Evolutionary conservation across 2,329 filamentous ascomycete genomes (phyloP).

Genomic region (Coniochaeta sp.): DNA sequence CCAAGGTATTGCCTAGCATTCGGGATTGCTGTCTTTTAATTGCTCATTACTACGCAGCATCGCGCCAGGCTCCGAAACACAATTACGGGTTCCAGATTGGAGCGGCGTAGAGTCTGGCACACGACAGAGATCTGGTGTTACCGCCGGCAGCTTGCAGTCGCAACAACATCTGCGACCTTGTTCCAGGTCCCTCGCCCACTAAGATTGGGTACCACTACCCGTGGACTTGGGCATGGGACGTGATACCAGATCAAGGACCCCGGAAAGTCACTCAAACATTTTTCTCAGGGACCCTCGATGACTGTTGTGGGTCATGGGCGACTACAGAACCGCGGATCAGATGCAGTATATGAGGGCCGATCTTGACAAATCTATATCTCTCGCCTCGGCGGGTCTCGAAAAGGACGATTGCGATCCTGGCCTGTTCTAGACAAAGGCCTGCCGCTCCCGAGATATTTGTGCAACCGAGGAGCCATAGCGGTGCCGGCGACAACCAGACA

Average conservation of each 20-base stretch:
- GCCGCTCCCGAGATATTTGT: conserved; percentile 3
- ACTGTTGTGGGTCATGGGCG: neutral
- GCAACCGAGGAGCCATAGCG: neutral
- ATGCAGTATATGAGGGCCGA: neutral
- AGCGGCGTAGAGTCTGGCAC: conserved; percentile 2
- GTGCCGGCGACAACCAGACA: neutral
- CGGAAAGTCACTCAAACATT: neutral
- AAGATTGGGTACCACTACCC: neutral
- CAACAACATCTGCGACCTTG: conserved; percentile 3
- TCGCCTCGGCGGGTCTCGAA: neutral
- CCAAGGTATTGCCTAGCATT: neutral
- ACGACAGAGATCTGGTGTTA: conserved; percentile 3
- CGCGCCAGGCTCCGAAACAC: conserved; percentile 1
- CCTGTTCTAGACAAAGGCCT: neutral
- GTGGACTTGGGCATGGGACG: neutral
- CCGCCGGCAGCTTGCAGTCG: conserved; percentile 4
- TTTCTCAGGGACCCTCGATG: neutral
- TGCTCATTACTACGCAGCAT: neutral
- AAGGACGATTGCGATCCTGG: conserved; percentile 1
- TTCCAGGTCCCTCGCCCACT: conserved; percentile 3
- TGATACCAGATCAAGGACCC: conserved; percentile 1
- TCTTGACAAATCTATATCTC: neutral
- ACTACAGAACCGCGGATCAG: neutral
- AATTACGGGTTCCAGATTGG: neutral
- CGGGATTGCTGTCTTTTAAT: neutral